Evolutionary conservation across 305 asterid species (phyloP), one percentile per base, ranked within the genome.

Genomic region (Rubia occidens): DNA sequence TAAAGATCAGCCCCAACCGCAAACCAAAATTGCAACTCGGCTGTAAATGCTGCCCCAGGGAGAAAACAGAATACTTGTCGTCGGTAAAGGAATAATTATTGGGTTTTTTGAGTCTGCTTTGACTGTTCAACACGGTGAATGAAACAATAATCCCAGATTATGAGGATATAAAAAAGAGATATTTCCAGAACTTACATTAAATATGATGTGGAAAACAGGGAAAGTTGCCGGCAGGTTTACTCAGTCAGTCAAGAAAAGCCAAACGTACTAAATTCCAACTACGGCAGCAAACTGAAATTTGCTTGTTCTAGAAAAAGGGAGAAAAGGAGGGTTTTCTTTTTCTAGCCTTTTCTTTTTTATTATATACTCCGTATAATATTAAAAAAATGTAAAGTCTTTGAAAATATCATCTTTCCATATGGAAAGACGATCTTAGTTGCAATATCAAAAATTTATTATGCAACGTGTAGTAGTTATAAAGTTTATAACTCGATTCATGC

Each of bases 41-140:
- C 43, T 58, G 11, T 24, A 14, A 55, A 32, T 54, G 24, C 63
- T 70, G 43, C 40, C 58, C 18, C 14, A 53, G 58, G 40, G 53
- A 39, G 66, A 61, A 32, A 47, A 47, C n/a, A 21, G 42, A n/a
- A 59, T 21, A 11, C 32, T 75, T 62, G 72, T 43, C n/a, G 72
- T 43, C n/a, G 58, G 58, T 66, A 39, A 75, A 66, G 76, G 69
- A 74, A 71, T 67, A 78, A 74, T 59, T 39, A 21, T 32, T 66
- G 35, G 69, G 6, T 6, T 54, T 17, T 54, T n/a, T 20, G 15
- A 51, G 44, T 68, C 47, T 29, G 65, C 70, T 59, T 73, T 78
- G 79, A 78, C 82, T 75, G 29, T 72, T 66, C 77, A 75, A 78
- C 79, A 62, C 82, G 79, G 74, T 47, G 75, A 70, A 55, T 68